These are phyloP conservation scores for Ceratopteris richardii DNA, from an alignment of 75 land plant species.

Conservation along the genomic window DNA sequence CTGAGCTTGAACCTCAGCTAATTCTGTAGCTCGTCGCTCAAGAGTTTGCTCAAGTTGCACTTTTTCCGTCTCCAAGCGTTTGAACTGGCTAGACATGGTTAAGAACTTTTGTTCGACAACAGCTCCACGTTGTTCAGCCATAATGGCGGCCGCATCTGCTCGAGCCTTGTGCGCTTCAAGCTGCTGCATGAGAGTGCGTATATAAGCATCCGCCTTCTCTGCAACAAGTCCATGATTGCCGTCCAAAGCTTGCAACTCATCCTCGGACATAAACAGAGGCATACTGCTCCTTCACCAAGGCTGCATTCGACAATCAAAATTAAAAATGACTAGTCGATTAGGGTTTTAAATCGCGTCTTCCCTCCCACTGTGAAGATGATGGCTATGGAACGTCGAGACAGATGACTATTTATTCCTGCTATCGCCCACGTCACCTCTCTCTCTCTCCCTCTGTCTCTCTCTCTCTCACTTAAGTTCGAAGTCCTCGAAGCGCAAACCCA, in stretches of 20 bases:
- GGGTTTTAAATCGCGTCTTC: too few species aligned
- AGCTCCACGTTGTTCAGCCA: conserved; percentile 85
- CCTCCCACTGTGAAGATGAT: too few species aligned
- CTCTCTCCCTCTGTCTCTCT: too few species aligned
- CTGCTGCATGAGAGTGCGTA: conserved; percentile 41
- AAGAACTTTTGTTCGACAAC: conserved; percentile 78
- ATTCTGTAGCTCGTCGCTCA: conserved; percentile 45
- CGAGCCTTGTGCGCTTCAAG: conserved; percentile 72
- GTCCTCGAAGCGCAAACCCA: too few species aligned
- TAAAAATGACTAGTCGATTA: too few species aligned
- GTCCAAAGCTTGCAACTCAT: conserved; percentile 38
- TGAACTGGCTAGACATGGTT: conserved; percentile 45
- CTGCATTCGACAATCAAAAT: too few species aligned
- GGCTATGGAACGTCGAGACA: too few species aligned
- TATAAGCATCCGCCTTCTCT: conserved; percentile 60
- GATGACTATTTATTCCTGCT: too few species aligned
- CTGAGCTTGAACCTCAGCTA: conserved; percentile 54
- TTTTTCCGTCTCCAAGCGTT: conserved; percentile 43
- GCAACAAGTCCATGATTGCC: conserved; percentile 29
- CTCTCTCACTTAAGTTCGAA: too few species aligned
- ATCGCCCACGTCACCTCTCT: too few species aligned
- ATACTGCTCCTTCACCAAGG: conserved; percentile 14
- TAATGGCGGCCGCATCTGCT: conserved; percentile 79
- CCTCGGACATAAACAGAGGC: conserved; percentile 84
- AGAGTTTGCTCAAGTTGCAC: conserved; percentile 34